Percentiles rank a stretch among this genome's conserved stretches.
phyloP scores from a whole-genome alignment of 1,139 yeast species.

The Sugiyamaella xylanicola region DNA sequence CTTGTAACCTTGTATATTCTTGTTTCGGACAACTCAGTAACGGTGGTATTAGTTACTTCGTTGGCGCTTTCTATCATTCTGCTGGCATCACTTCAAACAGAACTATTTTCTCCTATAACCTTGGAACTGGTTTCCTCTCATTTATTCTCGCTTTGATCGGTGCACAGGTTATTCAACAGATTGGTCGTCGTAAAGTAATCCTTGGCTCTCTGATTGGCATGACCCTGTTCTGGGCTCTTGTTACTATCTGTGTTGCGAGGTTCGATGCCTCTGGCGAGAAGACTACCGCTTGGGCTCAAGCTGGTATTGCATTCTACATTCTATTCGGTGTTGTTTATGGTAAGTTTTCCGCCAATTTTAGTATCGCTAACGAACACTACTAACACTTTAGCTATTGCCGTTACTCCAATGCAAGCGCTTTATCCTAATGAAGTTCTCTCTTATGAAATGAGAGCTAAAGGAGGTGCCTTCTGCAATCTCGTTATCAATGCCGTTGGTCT shows the following conservation, averaged over 20 bases:
- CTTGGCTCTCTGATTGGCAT: conserved; percentile 22
- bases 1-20: conserved; percentile 24
- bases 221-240: conserved; percentile 27
- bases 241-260: conserved; percentile 28
- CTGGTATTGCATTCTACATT: conserved; percentile 32
- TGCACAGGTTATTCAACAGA: conserved; percentile 27
- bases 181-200: conserved; percentile 27
- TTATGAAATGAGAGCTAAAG: conserved; percentile 45
- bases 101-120: conserved; percentile 24
- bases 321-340: conserved; percentile 25
- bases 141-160: conserved; percentile 26
- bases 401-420: conserved; percentile 32
- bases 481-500: conserved; percentile 35
- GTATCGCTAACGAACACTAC: background rate
- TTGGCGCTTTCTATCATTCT: conserved; percentile 27
- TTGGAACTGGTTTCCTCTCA: conserved; percentile 24
- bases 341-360: background rate
- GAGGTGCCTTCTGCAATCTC: conserved; percentile 35
- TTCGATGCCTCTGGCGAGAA: conserved; percentile 27
- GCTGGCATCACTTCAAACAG: conserved; percentile 28
- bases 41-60: conserved; percentile 29
- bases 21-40: conserved; percentile 24
- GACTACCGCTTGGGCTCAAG: conserved; percentile 26
- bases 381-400: conserved; percentile 18
- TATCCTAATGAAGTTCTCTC: conserved; percentile 46